Base-by-base conservation (phyloP, 192 early-diverging fungal genomes). In the Endogone sp. region DNA sequence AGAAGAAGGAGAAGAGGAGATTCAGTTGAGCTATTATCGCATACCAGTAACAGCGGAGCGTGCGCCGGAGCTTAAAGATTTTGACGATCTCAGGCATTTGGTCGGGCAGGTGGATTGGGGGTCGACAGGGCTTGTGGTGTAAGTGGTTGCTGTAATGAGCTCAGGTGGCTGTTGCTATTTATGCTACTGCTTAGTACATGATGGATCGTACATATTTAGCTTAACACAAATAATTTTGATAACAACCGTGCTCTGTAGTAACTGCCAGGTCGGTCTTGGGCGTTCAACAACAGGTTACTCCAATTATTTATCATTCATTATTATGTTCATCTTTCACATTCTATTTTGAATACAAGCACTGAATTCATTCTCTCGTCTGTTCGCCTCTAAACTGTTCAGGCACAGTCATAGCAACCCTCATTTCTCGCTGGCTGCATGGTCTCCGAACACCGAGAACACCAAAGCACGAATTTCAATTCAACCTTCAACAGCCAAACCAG, bases 221-320 rank as follows among this genome's bases (percentile, higher is more conserved):
- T n/a, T n/a, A 23, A 10, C 22, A 3, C 3, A 2, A 32, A 32
- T 20, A 32, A 55, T 24, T 30, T 57, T 13, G 32, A 29, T 29
- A 24, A 20, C 20, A 30, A 56, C 25, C 56, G 25, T 76, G 74
- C 56, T 21, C 20, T 65, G n/a, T 66, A 77, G 75, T 16, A 88
- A 88, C 59, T 88, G 86, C 72, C 88, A 89, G 72, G 74, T 88
- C 22, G 86, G 88, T 2, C 29, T 84, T 10, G 88, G 88, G 8
- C 79, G 88, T 20, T 86, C 86, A n/a, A 88, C 88, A 10, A 72
- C 77, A 29, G 85, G 85, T 25, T 86, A 62, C 25, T 27, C 25
- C 23, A 4, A 23, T 27, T 3, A 62, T 25, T n/a, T 3, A 3
- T 22, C 29, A n/a, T n/a, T n/a, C n/a, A n/a, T n/a, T n/a, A n/a